Evolutionary conservation across 2,329 filamentous ascomycete genomes (phyloP), one percentile per base, ranked within the genome.

Genomic region (Tolypocladium album): DNA sequence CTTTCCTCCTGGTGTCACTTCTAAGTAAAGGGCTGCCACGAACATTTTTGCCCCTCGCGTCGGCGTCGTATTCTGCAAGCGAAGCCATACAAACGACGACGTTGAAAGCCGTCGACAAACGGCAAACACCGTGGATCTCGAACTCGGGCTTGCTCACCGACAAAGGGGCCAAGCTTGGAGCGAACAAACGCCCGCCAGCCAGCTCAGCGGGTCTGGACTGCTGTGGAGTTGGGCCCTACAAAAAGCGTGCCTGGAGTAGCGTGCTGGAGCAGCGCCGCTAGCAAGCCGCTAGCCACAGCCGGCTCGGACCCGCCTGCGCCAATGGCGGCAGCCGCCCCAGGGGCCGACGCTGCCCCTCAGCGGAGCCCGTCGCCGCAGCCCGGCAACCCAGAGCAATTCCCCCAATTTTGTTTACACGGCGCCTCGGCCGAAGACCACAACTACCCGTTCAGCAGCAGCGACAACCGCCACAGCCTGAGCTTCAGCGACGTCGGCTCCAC

Each of bases 361-460:
- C 63, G 58, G 67, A 65, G 62, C 64, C 62, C 62, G 56, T 64
- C 63, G 59, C 66, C 64, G 66, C 70, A 69, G 67, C 74, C 72
- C 69, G 65, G 74, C 74, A 76, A 75, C 73, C 65, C 64, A 61
- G 66, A 74, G 66, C 68, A 70, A 67, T 75, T 75, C 71, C 72
- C 73, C 66, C 70, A 72, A 68, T 72, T 75, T 74, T 78, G 75
- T 78, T 78, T 78, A 78, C 74, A 72, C 61, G 62, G 17, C 34
- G 34, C 61, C 62, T 59, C 63, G 62, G 61, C 63, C 60, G 60
- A 68, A 65, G 63, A 39, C 3, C 8, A 47, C 43, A 8, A 7
- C 7, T 36, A 36, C 34, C 8, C 34, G 34, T 36, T 36, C 34
- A 36, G 34, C 36, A 50, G 27, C 58, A 34, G 27, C 42, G 15